Evolutionary conservation across 495 filamentous ascomycete genomes (phyloP), one percentile per base, ranked within the genome.

Genomic region (Talaromyces ruber): DNA sequence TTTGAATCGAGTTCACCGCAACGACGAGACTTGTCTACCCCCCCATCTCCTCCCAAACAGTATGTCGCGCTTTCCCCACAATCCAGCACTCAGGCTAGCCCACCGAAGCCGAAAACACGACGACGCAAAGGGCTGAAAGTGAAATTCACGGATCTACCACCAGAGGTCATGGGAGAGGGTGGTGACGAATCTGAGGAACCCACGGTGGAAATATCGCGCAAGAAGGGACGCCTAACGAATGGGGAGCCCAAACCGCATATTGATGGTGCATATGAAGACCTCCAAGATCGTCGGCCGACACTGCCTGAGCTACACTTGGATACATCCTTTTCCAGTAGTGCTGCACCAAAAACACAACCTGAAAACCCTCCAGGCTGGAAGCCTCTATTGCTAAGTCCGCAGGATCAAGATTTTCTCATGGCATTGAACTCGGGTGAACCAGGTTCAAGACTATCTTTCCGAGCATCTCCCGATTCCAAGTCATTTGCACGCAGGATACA

Each of bases 141-240:
- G n/a, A 81, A 79, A 50, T 97, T 96, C 67, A 82, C 75, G 7
- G 79, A 87, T 56, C 79, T 72, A 22, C 75, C 76, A 62, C 90
- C 91, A 16, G 88, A 90, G 37, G 68, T 95, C 56, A 95, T 97
- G 71, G 92, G 92, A 25, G 84, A 90, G 67, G 92, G 92, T 24
- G 92, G 92, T 14, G 92, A 96, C 72, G 91, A 95, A 64, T 84
- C 87, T 47, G 86, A 89, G 39, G 72, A 75, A 4, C 87, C 88
- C 6, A 81, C 85, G 0, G 76, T 83, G 21, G 89, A 93, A 66
- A 86, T 96, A 18, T 84, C 82, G 0, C 77, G 73, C 66, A 71
- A 66, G 55, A 78, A 79, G 57, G 79, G 79, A 65, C 75, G 75
- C 56, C 67, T 76, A 18, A 78, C 70, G 61, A 76, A 76, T 1